Evolutionary conservation across 2,329 filamentous ascomycete species (phyloP), one percentile per base, ranked within the genome.

Genomic region (Arthrocladium fulminans): DNA sequence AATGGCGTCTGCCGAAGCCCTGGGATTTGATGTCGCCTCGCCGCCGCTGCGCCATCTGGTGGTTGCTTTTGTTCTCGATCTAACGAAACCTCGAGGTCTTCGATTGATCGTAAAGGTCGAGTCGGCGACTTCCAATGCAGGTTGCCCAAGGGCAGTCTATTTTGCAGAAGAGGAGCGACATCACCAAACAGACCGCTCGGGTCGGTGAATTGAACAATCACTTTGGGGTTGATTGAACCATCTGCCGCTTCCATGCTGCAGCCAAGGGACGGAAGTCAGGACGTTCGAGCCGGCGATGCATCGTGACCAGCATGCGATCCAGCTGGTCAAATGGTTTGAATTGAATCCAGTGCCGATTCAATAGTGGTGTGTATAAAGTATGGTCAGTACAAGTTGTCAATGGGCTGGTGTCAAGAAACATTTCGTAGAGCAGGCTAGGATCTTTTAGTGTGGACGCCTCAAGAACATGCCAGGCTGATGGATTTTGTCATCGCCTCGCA

Each of bases 61-160:
- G 57, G 35, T n/a, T 61, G 58, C 49, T 54, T 72, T 60, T 68
- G 80, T 66, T 78, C 72, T 6, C 83, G 77, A n/a, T 89, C 73
- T 51, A 97, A 81, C 53, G 95, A 88, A 60, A 97, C 80, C 61
- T 96, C 88, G 34, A 98, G 79, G 10, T 88, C 89, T 61, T 88
- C 84, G 64, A 98, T 98, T 12, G 92, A 96, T 56, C 92, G 84
- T 29, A 97, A 72, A 2, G 92, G 92, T 0, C 92, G 84, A 23
- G 84, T 84, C 52, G 94, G 87, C 12, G 92, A 95, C 66, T 97
- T 94, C 92, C 92, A 98, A 63, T 97, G 88, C 39, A 98, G 80
- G 61, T 97, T 94, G 55, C 83, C 84, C 30, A 98, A 75, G 27
- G 92, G 92, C 0, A 97, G 75, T 47, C 86, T 84, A 35, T 84